Percentiles rank a stretch among this genome's conserved stretches.
Conservation (phyloP, 768 basidiomycete species). For the Suillus subluteus region DNA sequence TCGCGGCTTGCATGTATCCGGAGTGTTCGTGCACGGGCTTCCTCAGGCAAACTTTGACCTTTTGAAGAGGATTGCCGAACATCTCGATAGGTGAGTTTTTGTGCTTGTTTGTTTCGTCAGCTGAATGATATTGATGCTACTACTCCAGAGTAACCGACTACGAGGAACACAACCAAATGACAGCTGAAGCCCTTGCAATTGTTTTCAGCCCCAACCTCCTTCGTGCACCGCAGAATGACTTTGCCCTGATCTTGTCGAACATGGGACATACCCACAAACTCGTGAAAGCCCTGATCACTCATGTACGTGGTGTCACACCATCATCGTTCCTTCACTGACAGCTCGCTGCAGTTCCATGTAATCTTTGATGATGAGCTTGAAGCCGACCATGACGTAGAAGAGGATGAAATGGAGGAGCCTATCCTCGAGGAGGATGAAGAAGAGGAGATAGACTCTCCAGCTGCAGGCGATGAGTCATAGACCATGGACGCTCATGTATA, state of each 20-base stretch:
- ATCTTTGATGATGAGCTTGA: slow-evolving; percentile 78
- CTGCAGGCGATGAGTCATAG: slow-evolving; percentile 26
- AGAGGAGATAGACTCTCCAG: slow-evolving; percentile 37
- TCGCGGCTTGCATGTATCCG: slow-evolving; percentile 67
- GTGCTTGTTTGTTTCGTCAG: neutral
- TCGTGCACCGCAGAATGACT: slow-evolving; percentile 78
- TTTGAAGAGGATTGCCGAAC: slow-evolving; percentile 78
- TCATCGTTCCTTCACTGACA: neutral
- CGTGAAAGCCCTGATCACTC: slow-evolving; percentile 75
- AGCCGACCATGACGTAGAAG: slow-evolving; percentile 55
- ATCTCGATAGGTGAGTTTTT: slow-evolving; percentile 67
- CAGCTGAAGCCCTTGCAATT: slow-evolving; percentile 80
- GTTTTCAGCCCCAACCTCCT: slow-evolving; percentile 85
- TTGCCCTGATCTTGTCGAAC: slow-evolving; percentile 75
- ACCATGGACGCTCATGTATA: slow-evolving; percentile 17
- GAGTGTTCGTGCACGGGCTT: slow-evolving; percentile 64
- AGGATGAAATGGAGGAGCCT: slow-evolving; percentile 67
- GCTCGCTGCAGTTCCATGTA: slow-evolving; percentile 52
- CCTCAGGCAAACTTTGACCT: slow-evolving; percentile 78
- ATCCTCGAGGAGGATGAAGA: slow-evolving; percentile 74
- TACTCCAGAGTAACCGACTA: slow-evolving; percentile 75
- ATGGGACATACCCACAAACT: slow-evolving; percentile 79
- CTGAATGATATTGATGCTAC: slow-evolving; percentile 1
- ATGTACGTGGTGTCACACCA: slow-evolving; percentile 53
- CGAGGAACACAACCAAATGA: slow-evolving; percentile 91